Evolutionary conservation across 352 stramenopile species (phyloP), one percentile per base, ranked within the genome.

Genomic region (Poterioochromonas sp.): DNA sequence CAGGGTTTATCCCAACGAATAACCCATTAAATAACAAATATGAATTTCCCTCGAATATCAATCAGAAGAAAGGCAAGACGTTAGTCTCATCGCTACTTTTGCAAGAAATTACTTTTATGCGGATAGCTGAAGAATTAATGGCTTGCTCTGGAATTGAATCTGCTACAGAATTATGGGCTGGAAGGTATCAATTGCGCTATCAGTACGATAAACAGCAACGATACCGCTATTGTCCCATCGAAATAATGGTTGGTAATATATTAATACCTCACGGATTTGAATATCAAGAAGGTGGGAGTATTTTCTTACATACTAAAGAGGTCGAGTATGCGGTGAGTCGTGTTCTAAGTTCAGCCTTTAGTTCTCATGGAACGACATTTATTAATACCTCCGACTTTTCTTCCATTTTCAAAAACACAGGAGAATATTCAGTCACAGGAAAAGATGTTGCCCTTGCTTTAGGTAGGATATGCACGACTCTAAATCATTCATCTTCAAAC

Each of bases 151-250:
- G 71, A 49, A 34, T 78, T 40, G 71, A 78, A 20, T 60, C 20
- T 44, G 47, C 71, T 15, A 68, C 39, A 8, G 71, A 78, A 26
- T 68, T 78, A 22, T 78, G 71, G 71, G 15, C 47, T 11, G 34
- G 44, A 43, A 8, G 29, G 11, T 78, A 47, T 53, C 71, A 78
- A 53, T 53, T 69, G 8, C 71, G 71, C 2, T 78, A 69, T 78
- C 15, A 41, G 51, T 78, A 68, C 32, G 43, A 65, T 35, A 63
- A 63, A 37, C 1, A 8, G 2, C 1, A 64, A 18, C 41, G 71
- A 18, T 34, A 40, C 18, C 43, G 53, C 8, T 1, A 69, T 69
- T 78, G 5, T 34, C 71, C 71, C 20, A n/a, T 78, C 35, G 71
- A 78, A 26, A 65, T 78, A 47, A 20, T 53, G 1, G 2, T 78